Evolutionary conservation across 1,284 basidiomycete genomes (phyloP).

Genomic region (Polyporus tsugae): DNA sequence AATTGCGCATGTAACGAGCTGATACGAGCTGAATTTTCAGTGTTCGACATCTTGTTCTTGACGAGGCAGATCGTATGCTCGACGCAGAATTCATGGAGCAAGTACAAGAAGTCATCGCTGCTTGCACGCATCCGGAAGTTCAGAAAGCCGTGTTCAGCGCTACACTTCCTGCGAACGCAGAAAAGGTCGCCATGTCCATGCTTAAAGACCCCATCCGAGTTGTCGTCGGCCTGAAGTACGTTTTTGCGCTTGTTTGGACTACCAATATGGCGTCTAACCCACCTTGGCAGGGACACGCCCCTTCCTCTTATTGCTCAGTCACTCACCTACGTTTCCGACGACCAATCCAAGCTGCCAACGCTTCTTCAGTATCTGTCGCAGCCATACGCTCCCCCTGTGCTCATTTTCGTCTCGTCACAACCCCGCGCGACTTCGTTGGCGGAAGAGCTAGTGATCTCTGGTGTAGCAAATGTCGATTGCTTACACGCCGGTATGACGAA

Average conservation of each 20-base stretch:
- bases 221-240: slow-evolving; percentile 94
- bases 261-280: slow-evolving; percentile 16
- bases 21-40: slow-evolving; percentile 47
- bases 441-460: slow-evolving; percentile 86
- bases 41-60: slow-evolving; percentile 85
- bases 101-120: slow-evolving; percentile 86
- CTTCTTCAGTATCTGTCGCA: slow-evolving; percentile 81
- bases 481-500: slow-evolving; percentile 91
- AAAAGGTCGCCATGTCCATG: slow-evolving; percentile 88
- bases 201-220: slow-evolving; percentile 86
- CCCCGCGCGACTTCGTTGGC: slow-evolving; percentile 90
- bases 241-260: slow-evolving; percentile 28
- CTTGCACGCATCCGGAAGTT: slow-evolving; percentile 77
- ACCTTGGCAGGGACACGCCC: slow-evolving; percentile 78
- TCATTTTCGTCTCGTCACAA: slow-evolving; percentile 95
- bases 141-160: slow-evolving; percentile 96
- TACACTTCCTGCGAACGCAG: slow-evolving; percentile 89
- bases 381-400: slow-evolving; percentile 91
- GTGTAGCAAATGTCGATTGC: slow-evolving; percentile 89
- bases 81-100: slow-evolving; percentile 91
- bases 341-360: slow-evolving; percentile 91
- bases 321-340: slow-evolving; percentile 91
- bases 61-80: slow-evolving; percentile 92
- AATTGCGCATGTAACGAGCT: slow-evolving; percentile 23
- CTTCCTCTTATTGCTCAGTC: slow-evolving; percentile 86